These are phyloP conservation scores for Beta vulgaris DNA, from an alignment of 148 eudicot species.

Conservation along the genomic window DNA sequence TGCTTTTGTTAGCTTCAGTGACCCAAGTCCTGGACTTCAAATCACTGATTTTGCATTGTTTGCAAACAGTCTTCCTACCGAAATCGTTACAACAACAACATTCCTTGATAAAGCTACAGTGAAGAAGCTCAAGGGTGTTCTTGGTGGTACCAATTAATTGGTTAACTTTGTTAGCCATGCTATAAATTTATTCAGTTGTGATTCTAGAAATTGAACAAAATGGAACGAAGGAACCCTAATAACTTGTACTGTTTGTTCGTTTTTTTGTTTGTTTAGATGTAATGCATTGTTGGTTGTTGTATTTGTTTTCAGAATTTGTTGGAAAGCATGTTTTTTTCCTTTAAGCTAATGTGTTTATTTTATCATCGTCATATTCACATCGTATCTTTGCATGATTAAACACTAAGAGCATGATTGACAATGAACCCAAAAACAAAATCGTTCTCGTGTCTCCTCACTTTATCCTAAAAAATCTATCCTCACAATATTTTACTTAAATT, in stretches of 20 bases:
- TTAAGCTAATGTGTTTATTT: too few species aligned
- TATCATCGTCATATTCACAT: too few species aligned
- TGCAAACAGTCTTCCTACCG: slow-evolving; percentile 52
- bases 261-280: not conserved
- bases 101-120: slow-evolving; percentile 56
- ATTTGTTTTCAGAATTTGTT: not conserved
- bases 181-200: not conserved
- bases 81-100: slow-evolving; percentile 44
- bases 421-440: too few species aligned
- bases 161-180: not conserved
- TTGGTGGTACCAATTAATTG: slow-evolving; percentile 59
- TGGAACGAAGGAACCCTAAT: not conserved
- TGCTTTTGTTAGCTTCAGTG: slow-evolving; percentile 57
- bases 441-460: too few species aligned
- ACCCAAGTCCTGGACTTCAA: slow-evolving; percentile 75
- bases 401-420: too few species aligned
- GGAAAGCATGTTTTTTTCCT: not conserved
- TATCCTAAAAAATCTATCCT: too few species aligned
- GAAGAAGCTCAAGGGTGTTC: slow-evolving; percentile 77
- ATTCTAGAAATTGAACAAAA: not conserved
- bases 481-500: too few species aligned
- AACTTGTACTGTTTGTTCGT: slow-evolving; percentile 11
- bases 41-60: slow-evolving; percentile 69
- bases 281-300: not conserved
- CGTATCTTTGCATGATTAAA: too few species aligned